Percentiles rank a stretch among this genome's conserved stretches.
Conservation (phyloP, 495 filamentous ascomycete species). For the Hypoxylon lenormandii region DNA sequence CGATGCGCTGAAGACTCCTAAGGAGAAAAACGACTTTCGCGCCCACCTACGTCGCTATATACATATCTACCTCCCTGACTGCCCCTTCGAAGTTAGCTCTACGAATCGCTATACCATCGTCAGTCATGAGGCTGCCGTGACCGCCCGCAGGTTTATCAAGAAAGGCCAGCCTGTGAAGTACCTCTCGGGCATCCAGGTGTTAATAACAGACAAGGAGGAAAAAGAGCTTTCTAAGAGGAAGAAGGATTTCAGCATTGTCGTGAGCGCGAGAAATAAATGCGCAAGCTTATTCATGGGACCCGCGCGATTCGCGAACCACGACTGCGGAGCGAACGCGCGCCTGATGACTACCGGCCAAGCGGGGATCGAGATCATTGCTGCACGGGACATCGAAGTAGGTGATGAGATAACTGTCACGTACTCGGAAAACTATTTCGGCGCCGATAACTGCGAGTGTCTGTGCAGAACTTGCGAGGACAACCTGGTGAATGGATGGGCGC, state of each 20-base stretch:
- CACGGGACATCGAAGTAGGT: constrained; percentile 81
- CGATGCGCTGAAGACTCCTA: constrained; percentile 72
- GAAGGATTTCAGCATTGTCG: constrained; percentile 95
- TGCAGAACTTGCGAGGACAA: constrained; percentile 86
- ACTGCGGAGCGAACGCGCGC: constrained; percentile 91
- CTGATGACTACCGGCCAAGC: constrained; percentile 82
- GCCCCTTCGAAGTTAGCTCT: constrained; percentile 90
- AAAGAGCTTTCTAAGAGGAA: constrained; percentile 77
- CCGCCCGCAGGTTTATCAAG: constrained; percentile 80
- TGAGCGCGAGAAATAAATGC: constrained; percentile 88
- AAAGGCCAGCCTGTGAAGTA: constrained; percentile 90
- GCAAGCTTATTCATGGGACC: constrained; percentile 92
- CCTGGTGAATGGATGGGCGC: constrained; percentile 83
- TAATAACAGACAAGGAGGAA: constrained; percentile 90
- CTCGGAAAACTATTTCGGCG: constrained; percentile 94
- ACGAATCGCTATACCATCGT: constrained; percentile 96
- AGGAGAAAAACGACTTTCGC: constrained; percentile 88
- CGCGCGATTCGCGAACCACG: constrained; percentile 95
- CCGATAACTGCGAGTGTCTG: constrained; percentile 93
- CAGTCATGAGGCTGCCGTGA: constrained; percentile 85
- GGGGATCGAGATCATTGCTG: constrained; percentile 87
- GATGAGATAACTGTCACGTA: constrained; percentile 97
- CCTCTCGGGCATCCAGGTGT: constrained; percentile 85
- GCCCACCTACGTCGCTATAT: constrained; percentile 90
- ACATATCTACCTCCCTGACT: constrained; percentile 90